These are phyloP conservation scores for Hippophae tibetana DNA, from an alignment of 306 rosid species.

Conservation along the genomic window DNA sequence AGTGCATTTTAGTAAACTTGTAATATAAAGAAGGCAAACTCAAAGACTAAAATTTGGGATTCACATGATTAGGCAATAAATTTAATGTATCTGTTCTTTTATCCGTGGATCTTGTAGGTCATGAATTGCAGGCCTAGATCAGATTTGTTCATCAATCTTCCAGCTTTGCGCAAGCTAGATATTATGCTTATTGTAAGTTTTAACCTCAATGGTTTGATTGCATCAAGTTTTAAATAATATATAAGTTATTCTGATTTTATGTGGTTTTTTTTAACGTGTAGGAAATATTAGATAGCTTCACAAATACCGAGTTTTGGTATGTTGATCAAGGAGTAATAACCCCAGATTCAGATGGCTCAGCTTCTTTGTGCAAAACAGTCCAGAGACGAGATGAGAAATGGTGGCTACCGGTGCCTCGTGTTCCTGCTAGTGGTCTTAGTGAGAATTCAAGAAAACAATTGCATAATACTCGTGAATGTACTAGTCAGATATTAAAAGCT, in stretches of 20 bases:
- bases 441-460: constrained; percentile 69
- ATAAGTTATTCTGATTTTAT: background rate
- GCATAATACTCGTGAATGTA: constrained; percentile 73
- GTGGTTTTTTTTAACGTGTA: constrained; percentile 13
- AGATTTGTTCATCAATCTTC: constrained; percentile 44
- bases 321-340: constrained; percentile 88
- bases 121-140: constrained; percentile 54
- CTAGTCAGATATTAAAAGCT: constrained; percentile 74
- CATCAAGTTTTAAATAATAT: background rate
- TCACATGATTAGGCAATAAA: too few species aligned
- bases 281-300: constrained; percentile 77
- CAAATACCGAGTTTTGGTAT: constrained; percentile 74
- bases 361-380: constrained; percentile 61
- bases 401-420: constrained; percentile 98
- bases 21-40: too few species aligned
- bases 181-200: constrained; percentile 43
- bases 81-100: background rate
- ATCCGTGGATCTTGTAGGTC: constrained; percentile 20
- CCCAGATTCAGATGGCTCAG: constrained; percentile 62
- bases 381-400: constrained; percentile 94
- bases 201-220: background rate
- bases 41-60: too few species aligned
- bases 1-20: too few species aligned
- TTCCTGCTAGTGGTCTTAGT: constrained; percentile 62
- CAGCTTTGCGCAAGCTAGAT: constrained; percentile 42